Evolutionary conservation across 2,329 filamentous ascomycete genomes (phyloP).

Genomic region (Cladosporium phlei): DNA sequence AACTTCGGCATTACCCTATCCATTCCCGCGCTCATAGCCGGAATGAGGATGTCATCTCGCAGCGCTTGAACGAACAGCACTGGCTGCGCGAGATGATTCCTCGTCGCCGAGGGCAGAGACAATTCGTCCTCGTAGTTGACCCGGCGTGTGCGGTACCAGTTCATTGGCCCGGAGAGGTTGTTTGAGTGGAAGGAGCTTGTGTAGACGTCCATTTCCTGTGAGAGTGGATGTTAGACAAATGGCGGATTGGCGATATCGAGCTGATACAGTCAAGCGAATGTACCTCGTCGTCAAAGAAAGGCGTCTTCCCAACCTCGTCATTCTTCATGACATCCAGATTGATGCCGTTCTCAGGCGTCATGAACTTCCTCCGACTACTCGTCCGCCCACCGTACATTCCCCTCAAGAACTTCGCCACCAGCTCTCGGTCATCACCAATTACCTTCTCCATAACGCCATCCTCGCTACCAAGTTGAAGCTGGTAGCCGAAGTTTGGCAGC

Average conservation of each 20-base stretch:
- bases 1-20: slow-evolving; percentile 60
- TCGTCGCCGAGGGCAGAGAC: slow-evolving; percentile 20
- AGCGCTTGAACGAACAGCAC: slow-evolving; percentile 70
- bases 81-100: slow-evolving; percentile 39
- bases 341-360: slow-evolving; percentile 59
- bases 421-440: slow-evolving; percentile 44
- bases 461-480: slow-evolving; percentile 63
- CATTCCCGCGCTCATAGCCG: slow-evolving; percentile 68
- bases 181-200: slow-evolving; percentile 63
- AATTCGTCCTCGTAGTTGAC: slow-evolving; percentile 74
- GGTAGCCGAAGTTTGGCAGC: slow-evolving; percentile 73
- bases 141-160: slow-evolving; percentile 70
- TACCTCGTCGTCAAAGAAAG: slow-evolving; percentile 59
- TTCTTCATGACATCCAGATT: slow-evolving; percentile 57
- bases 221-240: slow-evolving; percentile 9
- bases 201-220: slow-evolving; percentile 69
- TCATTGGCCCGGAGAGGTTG: slow-evolving; percentile 69
- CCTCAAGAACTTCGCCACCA: slow-evolving; percentile 65
- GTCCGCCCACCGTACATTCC: slow-evolving; percentile 65
- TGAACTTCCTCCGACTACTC: slow-evolving; percentile 51
- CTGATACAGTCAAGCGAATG: no score
- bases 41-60: slow-evolving; percentile 67
- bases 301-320: slow-evolving; percentile 48
- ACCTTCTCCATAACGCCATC: slow-evolving; percentile 48
- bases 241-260: no score